Evolutionary conservation across 331 rosid species (phyloP), one percentile per base, ranked within the genome.

Genomic region (Cydonia oblonga): DNA sequence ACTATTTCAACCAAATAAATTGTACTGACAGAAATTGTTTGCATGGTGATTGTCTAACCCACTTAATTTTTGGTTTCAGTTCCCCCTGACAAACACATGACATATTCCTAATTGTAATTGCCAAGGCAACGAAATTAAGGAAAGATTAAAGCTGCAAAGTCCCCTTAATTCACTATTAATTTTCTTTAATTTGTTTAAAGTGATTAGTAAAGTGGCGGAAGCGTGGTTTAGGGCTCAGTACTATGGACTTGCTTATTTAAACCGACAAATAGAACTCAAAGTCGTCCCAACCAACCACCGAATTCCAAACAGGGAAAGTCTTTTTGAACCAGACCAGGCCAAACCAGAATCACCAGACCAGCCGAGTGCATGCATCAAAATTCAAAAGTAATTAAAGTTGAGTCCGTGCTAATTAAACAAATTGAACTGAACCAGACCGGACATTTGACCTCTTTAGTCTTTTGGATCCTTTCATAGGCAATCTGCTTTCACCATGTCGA

Each of bases 231-330:
- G 15, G 46, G 46, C 46, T 3, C 46, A 40, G 42, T 38, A 3
- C 42, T 38, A 4, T 38, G 46, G 46, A 11, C 15, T 40, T 10
- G 46, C 46, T 11, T 40, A 40, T 40, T 40, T 40, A 10, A 40
- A 23, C 83, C 80, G 80, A 64, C 80, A 75, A 44, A 5, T 23
- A 56, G 78, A 33, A 53, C 54, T 51, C 28, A n/a, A 49, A 75
- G 66, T 71, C 77, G 13, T 19, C 35, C 61, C 66, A 56, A 22
- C 12, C 29, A 56, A 22, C 64, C 53, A 70, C 54, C 70, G n/a
- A 33, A 46, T 15, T 32, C n/a, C 46, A 9, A 53, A 10, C 10
- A 26, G 28, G 19, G 6, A 42, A 29, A 9, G 14, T 5, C 49
- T 13, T 20, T 76, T 32, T 59, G 62, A 59, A 46, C 9, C 35